phyloP scores from a whole-genome alignment of 202 grass and related monocot genomes.

The Musa balbisiana region DNA sequence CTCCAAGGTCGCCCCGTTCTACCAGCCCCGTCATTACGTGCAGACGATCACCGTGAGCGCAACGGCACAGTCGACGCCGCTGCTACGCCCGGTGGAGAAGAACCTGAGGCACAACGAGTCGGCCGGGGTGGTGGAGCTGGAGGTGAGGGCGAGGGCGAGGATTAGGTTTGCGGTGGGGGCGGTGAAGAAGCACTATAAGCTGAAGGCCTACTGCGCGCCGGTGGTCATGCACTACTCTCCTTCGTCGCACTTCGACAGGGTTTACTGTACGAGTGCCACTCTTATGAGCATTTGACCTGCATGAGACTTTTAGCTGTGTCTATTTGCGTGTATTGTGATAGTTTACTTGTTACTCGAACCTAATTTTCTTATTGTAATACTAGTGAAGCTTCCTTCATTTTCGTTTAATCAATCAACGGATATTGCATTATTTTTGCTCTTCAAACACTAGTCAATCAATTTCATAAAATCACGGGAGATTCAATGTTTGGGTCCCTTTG shows the following conservation, averaged over 20 bases:
- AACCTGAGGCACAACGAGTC: constrained; percentile 47
- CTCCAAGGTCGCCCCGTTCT: constrained; percentile 30
- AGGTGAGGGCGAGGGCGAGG: constrained; percentile 37
- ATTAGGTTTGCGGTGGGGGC: constrained; percentile 42
- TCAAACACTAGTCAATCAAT: no score
- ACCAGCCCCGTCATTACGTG: constrained; percentile 50
- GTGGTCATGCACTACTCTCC: background rate
- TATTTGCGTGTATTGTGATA: no score
- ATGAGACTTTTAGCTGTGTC: no score
- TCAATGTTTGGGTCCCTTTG: no score
- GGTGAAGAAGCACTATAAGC: constrained; percentile 34
- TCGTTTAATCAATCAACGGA: no score
- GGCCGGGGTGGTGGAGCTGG: constrained; percentile 38
- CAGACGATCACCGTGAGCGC: constrained; percentile 44
- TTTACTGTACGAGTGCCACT: background rate
- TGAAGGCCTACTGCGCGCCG: constrained; percentile 49
- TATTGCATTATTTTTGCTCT: no score
- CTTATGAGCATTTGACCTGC: no score
- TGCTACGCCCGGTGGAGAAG: constrained; percentile 22
- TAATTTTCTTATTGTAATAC: no score
- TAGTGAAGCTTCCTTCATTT: no score
- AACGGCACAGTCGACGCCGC: constrained; percentile 30
- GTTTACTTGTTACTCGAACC: no score
- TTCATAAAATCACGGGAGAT: no score
- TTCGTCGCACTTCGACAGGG: background rate